phyloP scores from a whole-genome alignment of 192 early-diverging fungal species.

The Pecoramyces ruminantium region DNA sequence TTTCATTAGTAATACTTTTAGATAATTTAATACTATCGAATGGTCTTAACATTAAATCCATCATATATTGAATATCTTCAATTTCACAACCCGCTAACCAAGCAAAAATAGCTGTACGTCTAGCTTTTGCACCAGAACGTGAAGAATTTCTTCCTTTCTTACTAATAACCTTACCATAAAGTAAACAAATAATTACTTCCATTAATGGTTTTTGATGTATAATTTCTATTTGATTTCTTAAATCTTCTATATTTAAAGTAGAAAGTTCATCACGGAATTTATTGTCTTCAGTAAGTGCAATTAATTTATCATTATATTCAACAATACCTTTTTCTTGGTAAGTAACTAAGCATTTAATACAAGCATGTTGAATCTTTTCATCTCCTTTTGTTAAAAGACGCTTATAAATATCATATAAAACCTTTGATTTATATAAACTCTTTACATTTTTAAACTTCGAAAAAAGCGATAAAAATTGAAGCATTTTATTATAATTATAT shows the following conservation, averaged over 20 bases:
- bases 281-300: constrained; percentile 57
- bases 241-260: constrained; percentile 44
- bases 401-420: constrained; percentile 45
- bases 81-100: constrained; percentile 48
- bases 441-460: constrained; percentile 50
- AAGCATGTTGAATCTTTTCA: constrained; percentile 50
- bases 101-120: constrained; percentile 66
- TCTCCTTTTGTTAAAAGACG: constrained; percentile 68
- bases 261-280: constrained; percentile 81
- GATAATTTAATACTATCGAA: constrained; percentile 22
- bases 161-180: constrained; percentile 80
- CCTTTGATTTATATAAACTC: constrained; percentile 22
- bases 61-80: constrained; percentile 48
- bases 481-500: constrained; percentile 5
- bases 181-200: constrained; percentile 13
- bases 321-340: constrained; percentile 56
- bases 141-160: constrained; percentile 54
- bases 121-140: constrained; percentile 46
- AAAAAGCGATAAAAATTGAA: constrained; percentile 43
- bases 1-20: neutral
- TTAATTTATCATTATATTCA: constrained; percentile 60
- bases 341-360: constrained; percentile 66
- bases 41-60: constrained; percentile 70
- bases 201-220: constrained; percentile 30
- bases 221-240: constrained; percentile 40